Percentiles rank a stretch among this genome's conserved stretches.
phyloP scores from a whole-genome alignment of 2,329 filamentous ascomycete genomes.

The Atkinsonella hypoxylon region DNA sequence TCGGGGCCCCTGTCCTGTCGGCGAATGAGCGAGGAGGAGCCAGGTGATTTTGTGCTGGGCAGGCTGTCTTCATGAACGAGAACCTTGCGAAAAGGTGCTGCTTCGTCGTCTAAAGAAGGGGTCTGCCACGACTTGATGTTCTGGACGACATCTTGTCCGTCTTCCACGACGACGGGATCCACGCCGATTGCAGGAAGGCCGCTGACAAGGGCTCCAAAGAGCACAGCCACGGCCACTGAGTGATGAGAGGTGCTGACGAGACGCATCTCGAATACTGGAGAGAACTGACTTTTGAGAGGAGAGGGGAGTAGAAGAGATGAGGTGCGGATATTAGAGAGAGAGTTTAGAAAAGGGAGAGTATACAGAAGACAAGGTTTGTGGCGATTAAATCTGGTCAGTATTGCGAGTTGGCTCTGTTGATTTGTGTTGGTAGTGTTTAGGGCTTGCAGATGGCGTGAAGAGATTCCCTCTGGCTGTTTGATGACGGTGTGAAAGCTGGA shows the following conservation, averaged over 20 bases:
- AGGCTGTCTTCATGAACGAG: not conserved
- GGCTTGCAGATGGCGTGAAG: too few species aligned
- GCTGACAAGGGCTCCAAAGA: not conserved
- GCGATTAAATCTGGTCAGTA: too few species aligned
- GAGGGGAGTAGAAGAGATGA: too few species aligned
- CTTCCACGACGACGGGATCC: not conserved
- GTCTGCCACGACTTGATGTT: not conserved
- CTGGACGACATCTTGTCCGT: not conserved
- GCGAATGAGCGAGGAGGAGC: not conserved
- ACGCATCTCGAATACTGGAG: not conserved
- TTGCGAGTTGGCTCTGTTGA: too few species aligned
- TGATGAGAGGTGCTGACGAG: not conserved
- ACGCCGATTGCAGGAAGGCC: not conserved
- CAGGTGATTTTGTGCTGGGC: not conserved
- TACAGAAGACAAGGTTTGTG: too few species aligned
- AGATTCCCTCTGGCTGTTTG: too few species aligned
- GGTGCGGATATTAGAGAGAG: too few species aligned
- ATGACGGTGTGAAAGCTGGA: too few species aligned
- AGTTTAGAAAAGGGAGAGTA: too few species aligned
- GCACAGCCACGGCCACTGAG: not conserved
- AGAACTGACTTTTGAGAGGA: not conserved
- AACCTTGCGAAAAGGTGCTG: not conserved
- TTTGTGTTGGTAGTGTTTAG: too few species aligned
- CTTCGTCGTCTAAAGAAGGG: not conserved
- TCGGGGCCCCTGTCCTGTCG: not conserved